Percentiles rank a stretch among this genome's conserved stretches.
phyloP scores from a whole-genome alignment of 805 yeast species.

The Yamadazyma akitaensis region DNA sequence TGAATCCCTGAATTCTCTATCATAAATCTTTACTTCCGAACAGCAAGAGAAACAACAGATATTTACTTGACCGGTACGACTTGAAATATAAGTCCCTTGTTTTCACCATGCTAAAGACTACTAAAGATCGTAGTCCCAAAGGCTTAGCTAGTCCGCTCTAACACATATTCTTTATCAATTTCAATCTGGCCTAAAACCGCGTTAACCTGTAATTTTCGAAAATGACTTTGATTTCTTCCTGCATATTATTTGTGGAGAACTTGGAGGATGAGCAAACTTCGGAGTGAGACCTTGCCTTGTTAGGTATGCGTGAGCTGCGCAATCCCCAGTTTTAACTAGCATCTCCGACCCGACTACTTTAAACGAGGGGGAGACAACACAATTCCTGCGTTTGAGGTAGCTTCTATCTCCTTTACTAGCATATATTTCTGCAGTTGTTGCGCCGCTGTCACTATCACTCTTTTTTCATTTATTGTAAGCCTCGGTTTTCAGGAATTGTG shows the following conservation, averaged over 20 bases:
- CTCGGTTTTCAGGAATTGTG: constrained; percentile 4
- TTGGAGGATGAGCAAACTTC: neutral
- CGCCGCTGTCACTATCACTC: neutral
- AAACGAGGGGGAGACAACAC: constrained; percentile 2
- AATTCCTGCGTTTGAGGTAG: neutral
- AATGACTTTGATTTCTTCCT: neutral
- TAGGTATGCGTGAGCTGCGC: constrained; percentile 1
- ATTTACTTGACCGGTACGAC: too few species aligned
- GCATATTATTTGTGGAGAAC: neutral
- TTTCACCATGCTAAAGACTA: too few species aligned
- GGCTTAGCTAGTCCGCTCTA: too few species aligned
- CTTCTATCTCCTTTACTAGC: constrained; percentile 1
- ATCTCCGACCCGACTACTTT: neutral
- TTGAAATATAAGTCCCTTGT: too few species aligned
- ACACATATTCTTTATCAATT: too few species aligned
- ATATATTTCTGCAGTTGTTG: neutral
- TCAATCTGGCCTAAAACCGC: too few species aligned
- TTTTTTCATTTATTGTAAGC: neutral
- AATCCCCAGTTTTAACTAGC: neutral
- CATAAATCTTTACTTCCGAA: too few species aligned
- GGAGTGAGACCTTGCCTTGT: constrained; percentile 1
- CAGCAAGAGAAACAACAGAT: too few species aligned
- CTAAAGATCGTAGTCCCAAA: too few species aligned
- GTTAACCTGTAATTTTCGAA: too few species aligned
- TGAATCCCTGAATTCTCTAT: neutral